Base-by-base conservation (phyloP, 1,284 basidiomycete genomes). In the Malassezia globosa region DNA sequence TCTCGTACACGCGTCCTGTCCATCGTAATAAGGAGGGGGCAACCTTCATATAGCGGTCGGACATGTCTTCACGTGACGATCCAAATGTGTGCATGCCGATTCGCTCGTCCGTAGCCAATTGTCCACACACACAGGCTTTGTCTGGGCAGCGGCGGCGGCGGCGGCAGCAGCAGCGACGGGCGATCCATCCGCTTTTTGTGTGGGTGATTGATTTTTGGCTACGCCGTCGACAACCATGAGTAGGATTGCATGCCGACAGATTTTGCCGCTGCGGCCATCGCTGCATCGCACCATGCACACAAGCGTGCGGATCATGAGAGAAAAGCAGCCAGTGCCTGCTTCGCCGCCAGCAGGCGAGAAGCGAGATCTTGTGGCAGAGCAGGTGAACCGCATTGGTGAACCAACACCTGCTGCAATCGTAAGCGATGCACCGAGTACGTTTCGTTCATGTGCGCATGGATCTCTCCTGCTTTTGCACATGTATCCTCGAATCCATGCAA, bases 361-460 rank as follows among this genome's bases (percentile, higher is more conserved):
- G 42, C 42, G 48, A 18, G 50, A 52, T 24, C 34, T 52, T 21
- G 41, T 42, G 25, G 29, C 19, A 26, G 50, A 52, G 50, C 50
- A 52, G 38, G 50, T 52, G 16, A 37, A 46, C 45, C 50, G 50
- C 14, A 46, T 47, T 27, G 34, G 50, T 29, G 45, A 52, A 22
- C 44, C 50, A 11, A 37, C 45, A 34, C 38, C 44, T 7, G 25
- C 41, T 24, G 36, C 50, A 34, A 24, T 47, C 40, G 45, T 52
- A 27, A 47, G 50, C 39, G 50, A 38, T 39, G 50, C 50, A 7
- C 50, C 50, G 2, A 42, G 49, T 51, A 51, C 25, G 49, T 51
- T 3, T 24, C 2, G 8, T 7, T 23, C 3, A 19, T 34, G n/a
- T n/a, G n/a, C n/a, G n/a, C n/a, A n/a, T n/a, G n/a, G n/a, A n/a